Conservation (phyloP, 1,284 basidiomycete genomes). For the Cystobasidium pallidum region DNA sequence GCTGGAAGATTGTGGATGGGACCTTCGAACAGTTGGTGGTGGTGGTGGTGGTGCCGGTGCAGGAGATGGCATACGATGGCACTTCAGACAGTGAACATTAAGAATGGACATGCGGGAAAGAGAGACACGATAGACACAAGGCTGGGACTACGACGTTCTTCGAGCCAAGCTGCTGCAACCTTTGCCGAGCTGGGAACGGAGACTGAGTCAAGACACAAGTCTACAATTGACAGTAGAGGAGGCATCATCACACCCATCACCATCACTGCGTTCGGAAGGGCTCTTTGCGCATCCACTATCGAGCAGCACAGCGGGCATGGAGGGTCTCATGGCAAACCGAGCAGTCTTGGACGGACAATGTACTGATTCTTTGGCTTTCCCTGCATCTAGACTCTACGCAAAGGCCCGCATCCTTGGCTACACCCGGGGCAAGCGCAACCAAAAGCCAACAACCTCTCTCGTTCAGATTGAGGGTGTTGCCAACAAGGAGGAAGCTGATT, state of each 20-base stretch:
- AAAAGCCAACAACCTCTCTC: constrained; percentile 91
- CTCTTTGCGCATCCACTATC: too few relatives aligned
- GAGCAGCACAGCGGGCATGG: too few relatives aligned
- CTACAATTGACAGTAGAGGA: too few relatives aligned
- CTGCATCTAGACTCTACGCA: constrained; percentile 66
- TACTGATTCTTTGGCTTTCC: constrained; percentile 1
- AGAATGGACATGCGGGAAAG: too few relatives aligned
- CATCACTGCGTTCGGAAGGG: background rate
- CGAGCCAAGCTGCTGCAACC: too few relatives aligned
- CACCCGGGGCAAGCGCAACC: constrained; percentile 98
- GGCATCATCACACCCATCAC: background rate
- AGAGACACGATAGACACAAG: too few relatives aligned
- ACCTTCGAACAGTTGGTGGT: background rate
- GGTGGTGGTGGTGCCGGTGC: background rate
- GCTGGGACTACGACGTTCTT: too few relatives aligned
- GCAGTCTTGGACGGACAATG: background rate
- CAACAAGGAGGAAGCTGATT: constrained; percentile 88
- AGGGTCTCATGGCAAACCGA: background rate
- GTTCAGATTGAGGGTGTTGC: constrained; percentile 97
- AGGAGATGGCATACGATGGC: background rate
- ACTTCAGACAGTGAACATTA: too few relatives aligned
- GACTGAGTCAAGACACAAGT: too few relatives aligned
- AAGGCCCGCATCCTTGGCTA: constrained; percentile 97
- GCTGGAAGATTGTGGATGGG: too few relatives aligned
- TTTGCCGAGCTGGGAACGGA: too few relatives aligned